Evolutionary conservation across 176 grass and related monocot species (phyloP).

Genomic region (Carex kokanica): DNA sequence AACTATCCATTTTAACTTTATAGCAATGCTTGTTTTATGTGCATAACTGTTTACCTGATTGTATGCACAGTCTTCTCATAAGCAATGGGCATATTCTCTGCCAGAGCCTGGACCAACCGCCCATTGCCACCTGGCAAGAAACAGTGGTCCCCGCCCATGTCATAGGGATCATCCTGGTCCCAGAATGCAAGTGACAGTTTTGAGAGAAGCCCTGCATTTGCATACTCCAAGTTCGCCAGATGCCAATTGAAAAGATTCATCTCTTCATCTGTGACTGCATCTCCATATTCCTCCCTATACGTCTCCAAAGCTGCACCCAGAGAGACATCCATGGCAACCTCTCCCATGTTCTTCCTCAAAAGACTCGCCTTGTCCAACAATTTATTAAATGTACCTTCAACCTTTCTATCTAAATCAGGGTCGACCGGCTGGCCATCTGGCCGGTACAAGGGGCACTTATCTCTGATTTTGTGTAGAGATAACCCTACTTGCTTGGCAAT

Average conservation of each 20-base stretch:
- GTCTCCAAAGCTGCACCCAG: constrained; percentile 87
- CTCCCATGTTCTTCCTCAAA: constrained; percentile 68
- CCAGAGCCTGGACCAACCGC: constrained; percentile 69
- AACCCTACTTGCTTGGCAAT: constrained; percentile 72
- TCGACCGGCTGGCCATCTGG: constrained; percentile 71
- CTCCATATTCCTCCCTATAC: constrained; percentile 49
- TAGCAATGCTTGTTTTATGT: neutral
- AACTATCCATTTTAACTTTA: neutral
- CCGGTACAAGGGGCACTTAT: constrained; percentile 82
- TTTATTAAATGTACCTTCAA: constrained; percentile 79
- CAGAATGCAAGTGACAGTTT: constrained; percentile 87
- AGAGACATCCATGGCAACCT: constrained; percentile 78
- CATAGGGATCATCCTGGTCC: constrained; percentile 98
- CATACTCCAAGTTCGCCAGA: constrained; percentile 89
- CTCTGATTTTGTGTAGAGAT: constrained; percentile 79
- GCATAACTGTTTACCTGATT: constrained; percentile 26
- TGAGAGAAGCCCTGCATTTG: constrained; percentile 81
- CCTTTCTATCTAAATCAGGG: constrained; percentile 76
- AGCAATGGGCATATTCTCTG: constrained; percentile 75
- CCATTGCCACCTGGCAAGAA: constrained; percentile 97
- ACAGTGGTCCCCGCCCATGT: constrained; percentile 99
- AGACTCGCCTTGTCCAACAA: constrained; percentile 77
- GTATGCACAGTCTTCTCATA: constrained; percentile 95
- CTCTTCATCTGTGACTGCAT: constrained; percentile 57
- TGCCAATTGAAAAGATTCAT: constrained; percentile 94